Conservation (phyloP, 1,139 yeast species). For the Pichia sp. region DNA sequence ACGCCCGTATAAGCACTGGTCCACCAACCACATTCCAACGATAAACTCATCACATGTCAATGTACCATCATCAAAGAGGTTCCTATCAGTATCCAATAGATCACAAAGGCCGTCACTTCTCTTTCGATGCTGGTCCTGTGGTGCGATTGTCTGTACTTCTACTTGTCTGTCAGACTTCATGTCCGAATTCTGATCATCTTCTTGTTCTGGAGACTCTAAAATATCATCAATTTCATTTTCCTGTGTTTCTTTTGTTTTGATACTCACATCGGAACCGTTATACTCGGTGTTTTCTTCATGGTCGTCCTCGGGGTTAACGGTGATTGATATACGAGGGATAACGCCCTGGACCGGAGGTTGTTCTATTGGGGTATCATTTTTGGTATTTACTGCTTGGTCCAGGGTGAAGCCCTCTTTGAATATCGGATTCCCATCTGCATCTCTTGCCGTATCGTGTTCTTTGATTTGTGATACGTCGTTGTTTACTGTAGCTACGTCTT, state of each 20-base stretch:
- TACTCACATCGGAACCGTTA: background rate
- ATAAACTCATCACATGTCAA: constrained; percentile 76
- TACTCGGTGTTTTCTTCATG: background rate
- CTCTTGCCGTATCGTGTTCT: background rate
- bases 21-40: constrained; percentile 95
- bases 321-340: background rate
- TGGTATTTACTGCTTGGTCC: background rate
- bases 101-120: background rate
- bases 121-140: background rate
- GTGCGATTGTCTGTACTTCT: background rate
- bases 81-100: constrained; percentile 7
- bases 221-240: background rate
- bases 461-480: background rate
- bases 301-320: background rate
- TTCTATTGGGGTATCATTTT: background rate
- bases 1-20: constrained; percentile 91
- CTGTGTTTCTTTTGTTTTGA: background rate
- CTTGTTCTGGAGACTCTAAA: background rate
- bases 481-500: background rate
- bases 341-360: background rate
- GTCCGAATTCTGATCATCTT: background rate
- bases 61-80: constrained; percentile 54
- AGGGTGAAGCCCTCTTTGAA: background rate
- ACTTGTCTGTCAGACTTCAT: background rate
- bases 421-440: background rate